Evolutionary conservation across 2,329 filamentous ascomycete species (phyloP).

Genomic region (Tetracladium maxilliforme): DNA sequence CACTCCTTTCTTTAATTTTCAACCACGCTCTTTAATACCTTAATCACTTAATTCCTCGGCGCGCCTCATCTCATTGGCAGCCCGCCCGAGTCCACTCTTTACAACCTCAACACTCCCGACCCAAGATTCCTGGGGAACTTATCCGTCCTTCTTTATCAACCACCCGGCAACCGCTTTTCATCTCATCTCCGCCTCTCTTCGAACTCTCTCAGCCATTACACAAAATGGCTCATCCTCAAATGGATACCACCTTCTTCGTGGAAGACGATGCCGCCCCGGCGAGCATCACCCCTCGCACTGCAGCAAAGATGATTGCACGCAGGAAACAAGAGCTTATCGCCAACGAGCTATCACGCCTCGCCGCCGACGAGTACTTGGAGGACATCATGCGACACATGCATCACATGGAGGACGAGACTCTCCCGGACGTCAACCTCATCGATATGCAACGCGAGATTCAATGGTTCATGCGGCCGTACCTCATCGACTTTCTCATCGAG

Average conservation of each 20-base stretch:
- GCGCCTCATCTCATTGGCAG: too few relatives aligned
- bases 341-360: conserved; percentile 73
- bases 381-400: conserved; percentile 91
- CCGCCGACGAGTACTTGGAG: conserved; percentile 82
- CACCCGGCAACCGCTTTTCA: not conserved
- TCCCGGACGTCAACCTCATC: conserved; percentile 93
- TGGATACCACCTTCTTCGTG: conserved; percentile 50
- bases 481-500: conserved; percentile 96
- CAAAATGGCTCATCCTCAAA: too few relatives aligned
- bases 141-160: not conserved
- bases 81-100: too few relatives aligned
- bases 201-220: too few relatives aligned
- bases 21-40: too few relatives aligned
- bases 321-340: conserved; percentile 79
- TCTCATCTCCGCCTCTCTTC: conserved; percentile 31
- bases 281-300: conserved; percentile 47
- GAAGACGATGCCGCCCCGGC: conserved; percentile 27
- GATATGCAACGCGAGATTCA: conserved; percentile 99
- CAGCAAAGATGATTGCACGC: conserved; percentile 63
- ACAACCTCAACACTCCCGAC: too few relatives aligned
- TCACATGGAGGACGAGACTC: conserved; percentile 87
- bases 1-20: too few relatives aligned
- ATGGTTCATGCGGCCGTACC: conserved; percentile 98
- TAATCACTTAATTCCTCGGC: too few relatives aligned
- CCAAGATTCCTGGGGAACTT: too few relatives aligned